Conservation (phyloP, 306 rosid species). For the Carpinus fangiana region DNA sequence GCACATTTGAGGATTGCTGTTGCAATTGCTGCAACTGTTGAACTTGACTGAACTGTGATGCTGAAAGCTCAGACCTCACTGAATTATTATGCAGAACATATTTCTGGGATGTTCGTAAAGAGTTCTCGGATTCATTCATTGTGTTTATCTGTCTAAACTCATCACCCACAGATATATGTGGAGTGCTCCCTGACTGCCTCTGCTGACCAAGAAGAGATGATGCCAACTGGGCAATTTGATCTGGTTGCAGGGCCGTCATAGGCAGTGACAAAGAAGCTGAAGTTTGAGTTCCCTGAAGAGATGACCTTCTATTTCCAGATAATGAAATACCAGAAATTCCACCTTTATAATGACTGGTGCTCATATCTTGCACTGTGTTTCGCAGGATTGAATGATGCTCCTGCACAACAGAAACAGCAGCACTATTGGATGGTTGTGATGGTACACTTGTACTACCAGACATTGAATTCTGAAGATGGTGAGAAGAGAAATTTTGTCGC, state of each 20-base stretch:
- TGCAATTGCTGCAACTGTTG: constrained; percentile 51
- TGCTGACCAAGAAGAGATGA: constrained; percentile 77
- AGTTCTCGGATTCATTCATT: constrained; percentile 40
- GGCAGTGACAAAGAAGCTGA: constrained; percentile 45
- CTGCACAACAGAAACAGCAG: constrained; percentile 43
- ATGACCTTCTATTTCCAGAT: constrained; percentile 35
- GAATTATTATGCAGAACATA: constrained; percentile 44
- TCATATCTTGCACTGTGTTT: constrained; percentile 41
- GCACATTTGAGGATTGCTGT: constrained; percentile 44
- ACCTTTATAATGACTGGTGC: constrained; percentile 36
- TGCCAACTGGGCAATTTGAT: constrained; percentile 79
- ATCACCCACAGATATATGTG: constrained; percentile 28
- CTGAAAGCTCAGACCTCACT: constrained; percentile 44
- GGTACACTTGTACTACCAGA: constrained; percentile 44
- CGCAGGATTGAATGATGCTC: constrained; percentile 41
- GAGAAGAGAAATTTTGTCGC: constrained; percentile 56
- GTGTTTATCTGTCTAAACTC: constrained; percentile 53
- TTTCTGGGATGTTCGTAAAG: constrained; percentile 49
- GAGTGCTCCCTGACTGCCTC: constrained; percentile 55
- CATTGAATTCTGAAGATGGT: constrained; percentile 45
- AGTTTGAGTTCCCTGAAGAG: constrained; percentile 44
- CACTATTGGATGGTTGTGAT: constrained; percentile 38
- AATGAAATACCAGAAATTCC: constrained; percentile 50
- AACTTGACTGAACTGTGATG: constrained; percentile 56
- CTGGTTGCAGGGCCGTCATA: constrained; percentile 57